Conservation (phyloP, 176 grass and related monocot genomes). For the Bonia amplexicaulis region DNA sequence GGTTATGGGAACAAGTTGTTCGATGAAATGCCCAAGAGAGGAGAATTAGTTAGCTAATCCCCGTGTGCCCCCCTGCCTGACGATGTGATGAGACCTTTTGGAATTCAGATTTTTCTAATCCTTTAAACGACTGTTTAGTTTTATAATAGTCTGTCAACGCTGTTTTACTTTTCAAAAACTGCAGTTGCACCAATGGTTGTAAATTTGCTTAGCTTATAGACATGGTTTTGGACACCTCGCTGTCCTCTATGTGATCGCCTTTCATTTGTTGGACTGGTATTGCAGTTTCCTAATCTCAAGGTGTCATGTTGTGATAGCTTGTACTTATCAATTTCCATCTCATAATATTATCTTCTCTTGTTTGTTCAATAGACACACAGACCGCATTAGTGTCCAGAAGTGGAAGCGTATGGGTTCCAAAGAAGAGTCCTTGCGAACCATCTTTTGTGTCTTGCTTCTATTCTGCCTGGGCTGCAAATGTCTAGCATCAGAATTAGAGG, state of each 20-base stretch:
- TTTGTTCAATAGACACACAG: conserved; percentile 3
- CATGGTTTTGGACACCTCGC: too few species aligned
- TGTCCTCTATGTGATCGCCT: too few species aligned
- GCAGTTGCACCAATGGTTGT: not conserved
- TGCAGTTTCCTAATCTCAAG: not conserved
- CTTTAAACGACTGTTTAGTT: not conserved
- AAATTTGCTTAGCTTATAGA: not conserved
- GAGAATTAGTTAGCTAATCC: too few species aligned
- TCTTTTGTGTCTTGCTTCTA: conserved; percentile 14
- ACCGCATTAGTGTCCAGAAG: not conserved
- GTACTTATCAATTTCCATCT: not conserved
- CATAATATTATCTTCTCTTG: not conserved
- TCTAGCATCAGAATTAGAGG: conserved; percentile 37
- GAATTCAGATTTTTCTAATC: not conserved
- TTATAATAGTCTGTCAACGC: not conserved
- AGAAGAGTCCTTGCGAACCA: not conserved
- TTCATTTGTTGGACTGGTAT: too few species aligned
- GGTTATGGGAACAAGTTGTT: not conserved
- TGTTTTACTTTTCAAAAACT: not conserved
- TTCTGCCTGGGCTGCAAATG: conserved; percentile 23
- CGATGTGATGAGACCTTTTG: not conserved
- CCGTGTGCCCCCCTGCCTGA: not conserved
- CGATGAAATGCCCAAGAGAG: not conserved
- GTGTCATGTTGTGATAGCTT: not conserved
- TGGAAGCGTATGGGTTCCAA: conserved; percentile 29